Conservation (phyloP, 352 stramenopile genomes). For the Globisporangium abappressorium region DNA sequence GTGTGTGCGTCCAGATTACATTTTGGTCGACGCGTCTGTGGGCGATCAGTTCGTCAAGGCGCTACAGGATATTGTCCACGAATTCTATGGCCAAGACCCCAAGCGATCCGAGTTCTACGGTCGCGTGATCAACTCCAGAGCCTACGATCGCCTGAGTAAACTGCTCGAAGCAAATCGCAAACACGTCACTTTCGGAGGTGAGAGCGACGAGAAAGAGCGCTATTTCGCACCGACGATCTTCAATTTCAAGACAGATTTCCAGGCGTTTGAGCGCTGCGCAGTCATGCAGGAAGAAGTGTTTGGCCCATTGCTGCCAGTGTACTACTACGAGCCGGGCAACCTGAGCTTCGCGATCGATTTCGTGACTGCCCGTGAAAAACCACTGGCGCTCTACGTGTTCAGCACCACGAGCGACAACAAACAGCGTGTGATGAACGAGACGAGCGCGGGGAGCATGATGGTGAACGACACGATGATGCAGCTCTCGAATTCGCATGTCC, state of each 20-base stretch:
- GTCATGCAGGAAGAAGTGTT: slow-evolving; percentile 95
- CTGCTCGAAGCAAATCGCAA: slow-evolving; percentile 64
- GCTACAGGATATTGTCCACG: slow-evolving; percentile 33
- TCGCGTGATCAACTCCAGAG: slow-evolving; percentile 22
- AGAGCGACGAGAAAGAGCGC: slow-evolving; percentile 57
- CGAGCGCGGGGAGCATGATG: slow-evolving; percentile 51
- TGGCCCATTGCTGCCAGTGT: slow-evolving; percentile 92
- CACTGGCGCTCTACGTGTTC: slow-evolving; percentile 89
- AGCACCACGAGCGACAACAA: slow-evolving; percentile 24
- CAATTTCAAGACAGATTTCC: slow-evolving; percentile 69
- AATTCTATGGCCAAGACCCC: slow-evolving; percentile 61
- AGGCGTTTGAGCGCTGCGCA: slow-evolving; percentile 44
- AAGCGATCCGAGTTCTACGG: slow-evolving; percentile 46
- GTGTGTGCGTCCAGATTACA: slow-evolving; percentile 93
- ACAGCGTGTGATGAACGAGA: slow-evolving; percentile 44
- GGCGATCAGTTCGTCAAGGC: slow-evolving; percentile 49
- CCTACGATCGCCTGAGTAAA: slow-evolving; percentile 7
- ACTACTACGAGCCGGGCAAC: slow-evolving; percentile 60
- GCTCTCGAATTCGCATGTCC: slow-evolving; percentile 52
- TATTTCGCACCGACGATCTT: slow-evolving; percentile 90
- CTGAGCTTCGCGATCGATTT: slow-evolving; percentile 34
- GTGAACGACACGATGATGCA: slow-evolving; percentile 87
- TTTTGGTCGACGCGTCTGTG: slow-evolving; percentile 81
- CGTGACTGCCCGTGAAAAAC: slow-evolving; percentile 50
- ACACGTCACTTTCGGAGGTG: slow-evolving; percentile 53